phyloP scores from a whole-genome alignment of 2,329 filamentous ascomycete genomes.

The Sporothrix pallida region DNA sequence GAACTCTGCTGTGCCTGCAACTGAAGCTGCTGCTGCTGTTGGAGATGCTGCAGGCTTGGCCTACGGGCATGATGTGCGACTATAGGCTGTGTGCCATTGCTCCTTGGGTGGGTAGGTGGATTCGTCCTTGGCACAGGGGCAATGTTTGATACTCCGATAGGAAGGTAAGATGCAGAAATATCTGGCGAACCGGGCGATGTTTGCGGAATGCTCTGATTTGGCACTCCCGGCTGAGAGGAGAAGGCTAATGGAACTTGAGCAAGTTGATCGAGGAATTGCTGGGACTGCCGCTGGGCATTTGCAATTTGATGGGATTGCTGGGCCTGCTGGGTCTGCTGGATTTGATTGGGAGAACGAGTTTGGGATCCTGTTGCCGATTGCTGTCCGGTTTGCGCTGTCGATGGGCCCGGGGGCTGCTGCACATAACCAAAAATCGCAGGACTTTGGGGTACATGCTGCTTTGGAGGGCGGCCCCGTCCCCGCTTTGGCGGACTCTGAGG shows the following conservation, averaged over 20 bases:
- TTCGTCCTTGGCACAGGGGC: neutral
- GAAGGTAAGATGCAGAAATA: neutral
- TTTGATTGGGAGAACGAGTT: neutral
- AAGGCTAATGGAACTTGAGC: neutral
- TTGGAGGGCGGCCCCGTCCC: no score
- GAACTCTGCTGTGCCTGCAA: neutral
- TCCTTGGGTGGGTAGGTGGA: neutral
- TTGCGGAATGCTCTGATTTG: neutral
- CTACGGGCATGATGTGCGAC: neutral
- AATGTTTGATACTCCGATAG: neutral
- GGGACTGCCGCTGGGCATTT: neutral
- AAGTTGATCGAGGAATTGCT: neutral
- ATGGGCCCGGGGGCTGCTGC: neutral
- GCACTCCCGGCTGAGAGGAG: no score
- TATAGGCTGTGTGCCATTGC: neutral
- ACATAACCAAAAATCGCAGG: no score
- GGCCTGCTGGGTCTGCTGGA: neutral
- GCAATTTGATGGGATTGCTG: neutral
- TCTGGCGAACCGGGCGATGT: neutral
- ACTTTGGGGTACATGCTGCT: no score
- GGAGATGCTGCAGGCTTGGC: conserved; percentile 20
- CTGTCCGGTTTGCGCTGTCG: no score
- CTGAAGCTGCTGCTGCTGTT: neutral
- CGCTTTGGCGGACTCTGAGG: neutral
- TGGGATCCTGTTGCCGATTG: no score